These are phyloP conservation scores for Candida sakaeoensis DNA, from an alignment of 805 yeast species.

Conservation along the genomic window DNA sequence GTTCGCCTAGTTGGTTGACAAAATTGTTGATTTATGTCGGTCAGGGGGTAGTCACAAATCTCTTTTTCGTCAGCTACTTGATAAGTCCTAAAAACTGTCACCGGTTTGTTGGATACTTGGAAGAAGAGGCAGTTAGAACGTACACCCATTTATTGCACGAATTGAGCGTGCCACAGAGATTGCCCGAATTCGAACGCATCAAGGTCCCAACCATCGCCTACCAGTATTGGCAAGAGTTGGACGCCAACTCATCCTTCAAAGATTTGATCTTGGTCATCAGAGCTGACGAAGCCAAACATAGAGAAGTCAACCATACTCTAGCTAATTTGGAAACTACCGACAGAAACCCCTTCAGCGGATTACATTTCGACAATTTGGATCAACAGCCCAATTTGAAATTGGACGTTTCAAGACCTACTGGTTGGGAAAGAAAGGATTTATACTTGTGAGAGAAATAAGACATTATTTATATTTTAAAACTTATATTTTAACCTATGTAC, in stretches of 20 bases:
- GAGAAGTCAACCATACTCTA: conserved; percentile 76
- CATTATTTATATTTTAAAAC: background rate
- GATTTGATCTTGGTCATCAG: conserved; percentile 60
- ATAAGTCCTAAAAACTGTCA: conserved; percentile 62
- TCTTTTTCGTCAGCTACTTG: conserved; percentile 58
- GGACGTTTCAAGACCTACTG: conserved; percentile 26
- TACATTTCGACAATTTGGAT: conserved; percentile 34
- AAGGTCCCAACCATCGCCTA: conserved; percentile 57
- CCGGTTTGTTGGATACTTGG: conserved; percentile 71
- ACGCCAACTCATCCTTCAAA: conserved; percentile 47
- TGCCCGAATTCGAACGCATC: conserved; percentile 44
- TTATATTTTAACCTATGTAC: background rate
- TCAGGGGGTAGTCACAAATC: conserved; percentile 67
- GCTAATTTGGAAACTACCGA: conserved; percentile 58
- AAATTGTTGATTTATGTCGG: conserved; percentile 45
- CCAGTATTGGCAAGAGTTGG: conserved; percentile 58
- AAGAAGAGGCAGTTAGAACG: conserved; percentile 74
- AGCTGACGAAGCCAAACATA: conserved; percentile 76
- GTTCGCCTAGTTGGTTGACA: conserved; percentile 57
- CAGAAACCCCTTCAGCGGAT: conserved; percentile 61
- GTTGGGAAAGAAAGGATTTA: conserved; percentile 42
- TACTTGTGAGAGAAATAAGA: too few relatives aligned
- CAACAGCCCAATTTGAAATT: conserved; percentile 39
- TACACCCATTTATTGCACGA: conserved; percentile 56
- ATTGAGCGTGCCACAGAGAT: conserved; percentile 47